Base-by-base conservation (phyloP, 805 yeast species). In the Candida oleophila region DNA sequence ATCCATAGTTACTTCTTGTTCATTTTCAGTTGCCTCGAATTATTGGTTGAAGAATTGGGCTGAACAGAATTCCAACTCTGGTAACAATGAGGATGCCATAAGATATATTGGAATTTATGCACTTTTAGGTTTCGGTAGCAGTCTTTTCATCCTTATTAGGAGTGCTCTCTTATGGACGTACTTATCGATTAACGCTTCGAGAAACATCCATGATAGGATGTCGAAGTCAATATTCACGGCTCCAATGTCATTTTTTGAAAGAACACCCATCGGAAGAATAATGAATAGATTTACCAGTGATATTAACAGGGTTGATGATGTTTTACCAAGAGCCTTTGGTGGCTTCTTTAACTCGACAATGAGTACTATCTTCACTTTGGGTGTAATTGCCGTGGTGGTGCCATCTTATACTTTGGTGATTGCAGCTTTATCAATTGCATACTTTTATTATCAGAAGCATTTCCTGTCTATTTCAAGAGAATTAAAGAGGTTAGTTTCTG, bases 381-480 rank as follows among this genome's bases (percentile, higher is more conserved):
- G 66, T 0, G 74, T 84, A 40, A 78, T 84, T 47, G 77, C 80
- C 2, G 57, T 65, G 33, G 76, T 72, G 12, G 68, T 83, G 71
- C 89, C 89, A 4, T 54, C 68, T 21, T 81, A 82, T 55, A 54
- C 80, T 46, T 43, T 76, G 3, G 65, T 82, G 12, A 73, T 82
- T 34, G 63, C 66, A 1, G 47, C 70, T 1, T 65, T 89, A 48
- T 67, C 78, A 2, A 62, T 77, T 28, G 61, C 88, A 42, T 89
- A 89, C 64, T 61, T 78, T 41, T 83, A 85, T 62, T 87, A 84
- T 60, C 96, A 89, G 48, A 69, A 71, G 42, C 85, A 75, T 63
- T 90, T 86, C 62, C 76, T 84, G 50, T 73, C 81, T 3, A 76
- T 89, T 1, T 79, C 90, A 7, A 77, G 96, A 56, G 96, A 89